Base-by-base conservation (phyloP, 2,329 filamentous ascomycete genomes). In the Aspergillus unguis region DNA sequence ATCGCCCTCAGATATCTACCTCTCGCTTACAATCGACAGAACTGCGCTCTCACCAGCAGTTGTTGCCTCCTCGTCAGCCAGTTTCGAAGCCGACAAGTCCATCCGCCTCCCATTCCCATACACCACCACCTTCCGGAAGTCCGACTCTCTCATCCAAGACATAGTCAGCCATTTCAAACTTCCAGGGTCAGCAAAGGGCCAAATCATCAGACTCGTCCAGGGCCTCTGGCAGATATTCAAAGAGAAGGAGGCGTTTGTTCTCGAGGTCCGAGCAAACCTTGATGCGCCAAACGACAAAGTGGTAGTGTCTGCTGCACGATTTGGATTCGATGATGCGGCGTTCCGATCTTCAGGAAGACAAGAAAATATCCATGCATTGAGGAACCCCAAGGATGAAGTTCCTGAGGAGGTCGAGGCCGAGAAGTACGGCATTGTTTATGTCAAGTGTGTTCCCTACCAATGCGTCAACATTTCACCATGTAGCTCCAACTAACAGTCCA, bases 391-490 rank as follows among this genome's bases (percentile, higher is more conserved):
- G 3, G 64, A 72, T 4, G 78, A 85, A 62, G 78, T 83, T 7
- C 69, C 77, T 0, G 77, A 78, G 44, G 85, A 87, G 62, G 71
- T 82, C 3, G 80, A 84, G 59, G 86, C 83, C 2, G 85, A 87
- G 65, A 78, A 80, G 53, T 76, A 85, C 53, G 89, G 89, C 3
- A 90, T 95, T 61, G 87, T 94, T 0, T 95, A 92, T 68, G 80
- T 95, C 58, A 85, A 82, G 62, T 78, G 82, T 2, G 67, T 36
- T 17, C 6, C 28, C 29, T 17, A 6, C 27, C 35, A n/a, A n/a
- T n/a, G n/a, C n/a, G n/a, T n/a, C n/a, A n/a, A n/a, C n/a, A n/a
- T n/a, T n/a, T n/a, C n/a, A n/a, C n/a, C n/a, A n/a, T n/a, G n/a
- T n/a, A n/a, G n/a, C n/a, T n/a, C 7, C 3, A 29, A 28, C 9